Evolutionary conservation across 1,284 basidiomycete genomes (phyloP), one percentile per base, ranked within the genome.

Genomic region (Pholiota adiposa): DNA sequence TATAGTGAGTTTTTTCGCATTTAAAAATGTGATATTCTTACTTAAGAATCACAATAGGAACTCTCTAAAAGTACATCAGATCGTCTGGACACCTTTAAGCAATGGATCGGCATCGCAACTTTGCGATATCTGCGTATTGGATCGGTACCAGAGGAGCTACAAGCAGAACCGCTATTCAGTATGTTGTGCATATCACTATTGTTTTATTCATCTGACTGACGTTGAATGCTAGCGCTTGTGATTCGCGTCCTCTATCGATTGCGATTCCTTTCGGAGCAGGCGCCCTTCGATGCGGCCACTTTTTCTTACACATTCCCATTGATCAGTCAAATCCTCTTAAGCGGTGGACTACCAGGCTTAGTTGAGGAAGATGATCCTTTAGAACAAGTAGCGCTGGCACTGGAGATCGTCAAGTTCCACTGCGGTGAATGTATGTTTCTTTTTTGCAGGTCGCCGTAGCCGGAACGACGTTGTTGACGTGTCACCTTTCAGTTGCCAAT

Each of bases 361-460:
- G 31, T 82, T 51, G 82, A 86, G 60, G 95, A 87, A 55, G 84
- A 90, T 52, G 88, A 91, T 63, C 85, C 86, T 0, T 78, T 96
- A 33, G 97, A 99, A 74, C 97, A 98, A 74, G 82, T 97, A 6
- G 83, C 93, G 8, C 82, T 99, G 19, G 84, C 88, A 0, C 79
- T 99, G 23, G 92, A 94, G 63, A 87, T 97, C 63, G 85, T 99
- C 66, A 89, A 86, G 60, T 94, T 93, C 75, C 95, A 98, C 71
- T 86, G 85, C 58, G 86, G 86, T 50, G 90, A 94, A 79, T 97
- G 94, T 94, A 70, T 67, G 88, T 78, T 41, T 7, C 18, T 59
- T 33, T n/a, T n/a, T n/a, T n/a, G n/a, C 58, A 40, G 41, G 59
- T 44, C 23, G 8, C 23, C 41, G 3, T 25, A 34, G 18, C 8